Conservation (phyloP, 2,329 filamentous ascomycete genomes). For the Alternaria brassicae region DNA sequence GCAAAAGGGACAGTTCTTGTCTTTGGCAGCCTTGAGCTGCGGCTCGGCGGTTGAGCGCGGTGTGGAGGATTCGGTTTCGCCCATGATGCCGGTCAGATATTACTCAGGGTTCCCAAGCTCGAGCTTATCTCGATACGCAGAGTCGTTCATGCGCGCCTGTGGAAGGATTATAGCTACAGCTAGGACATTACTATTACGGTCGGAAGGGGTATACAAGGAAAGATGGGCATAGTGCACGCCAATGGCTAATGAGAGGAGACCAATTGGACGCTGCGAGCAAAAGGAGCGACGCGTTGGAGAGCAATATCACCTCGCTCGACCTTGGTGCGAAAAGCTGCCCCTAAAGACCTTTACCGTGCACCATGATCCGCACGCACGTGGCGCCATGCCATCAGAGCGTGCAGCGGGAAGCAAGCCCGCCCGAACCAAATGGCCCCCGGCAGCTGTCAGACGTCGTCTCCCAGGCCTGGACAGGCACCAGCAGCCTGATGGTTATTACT, state of each 20-base stretch:
- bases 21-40: conserved; percentile 68
- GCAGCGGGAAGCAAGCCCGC: conserved; percentile 27
- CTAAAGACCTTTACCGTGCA: conserved; percentile 24
- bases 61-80: conserved; percentile 51
- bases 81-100: conserved; percentile 25
- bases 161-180: conserved; percentile 14
- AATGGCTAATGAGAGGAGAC: conserved; percentile 21
- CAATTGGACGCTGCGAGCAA: conserved; percentile 25
- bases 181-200: conserved; percentile 40
- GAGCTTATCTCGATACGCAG: conserved; percentile 25
- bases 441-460: conserved; percentile 21
- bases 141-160: conserved; percentile 26
- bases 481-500: background rate
- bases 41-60: conserved; percentile 35
- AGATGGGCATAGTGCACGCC: conserved; percentile 16
- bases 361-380: conserved; percentile 28
- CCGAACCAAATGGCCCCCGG: conserved; percentile 13
- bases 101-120: conserved; percentile 26
- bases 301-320: conserved; percentile 28
- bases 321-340: conserved; percentile 34
- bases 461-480: background rate
- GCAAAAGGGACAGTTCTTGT: conserved; percentile 89
- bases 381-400: conserved; percentile 24
- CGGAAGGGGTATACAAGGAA: conserved; percentile 13
- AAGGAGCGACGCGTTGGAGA: conserved; percentile 37